Percentiles rank a stretch among this genome's conserved stretches.
phyloP scores from a whole-genome alignment of 1,284 basidiomycete species.

The Ganoderma sp. region DNA sequence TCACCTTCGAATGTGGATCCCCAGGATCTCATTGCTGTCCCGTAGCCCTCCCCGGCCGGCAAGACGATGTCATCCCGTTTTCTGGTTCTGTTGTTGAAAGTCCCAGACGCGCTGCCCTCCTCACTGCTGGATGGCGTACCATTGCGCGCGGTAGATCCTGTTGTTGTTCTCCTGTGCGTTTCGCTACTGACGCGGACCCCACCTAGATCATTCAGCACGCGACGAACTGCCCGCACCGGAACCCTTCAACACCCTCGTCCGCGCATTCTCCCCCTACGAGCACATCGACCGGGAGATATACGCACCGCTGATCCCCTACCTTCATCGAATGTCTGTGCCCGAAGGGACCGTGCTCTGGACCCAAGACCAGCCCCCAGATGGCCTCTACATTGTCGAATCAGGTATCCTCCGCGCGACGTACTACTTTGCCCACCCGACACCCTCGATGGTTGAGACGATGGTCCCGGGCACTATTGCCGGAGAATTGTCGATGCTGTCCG shows the following conservation, averaged over 20 bases:
- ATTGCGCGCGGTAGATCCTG: conserved; percentile 59
- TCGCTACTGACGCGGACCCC: not conserved
- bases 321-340: conserved; percentile 65
- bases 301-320: conserved; percentile 70
- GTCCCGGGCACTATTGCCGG: conserved; percentile 91
- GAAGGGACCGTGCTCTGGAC: conserved; percentile 77
- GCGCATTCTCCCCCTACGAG: conserved; percentile 77
- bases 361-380: conserved; percentile 78
- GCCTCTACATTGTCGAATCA: conserved; percentile 84
- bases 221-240: conserved; percentile 44
- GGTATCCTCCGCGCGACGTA: conserved; percentile 86
- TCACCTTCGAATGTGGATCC: not conserved
- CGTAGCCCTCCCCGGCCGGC: conserved; percentile 64
- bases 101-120: conserved; percentile 76
- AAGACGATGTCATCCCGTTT: conserved; percentile 52
- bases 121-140: conserved; percentile 77
- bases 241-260: conserved; percentile 71
- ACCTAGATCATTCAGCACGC: conserved; percentile 36
- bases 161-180: not conserved
- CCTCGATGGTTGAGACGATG: conserved; percentile 85
- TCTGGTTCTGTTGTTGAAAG: conserved; percentile 72
- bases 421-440: conserved; percentile 70
- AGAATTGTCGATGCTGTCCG: conserved; percentile 83
- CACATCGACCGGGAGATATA: conserved; percentile 55
- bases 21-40: not conserved